A percentile compares a stretch with the other conserved stretches of the same genome.
Conservation (phyloP, 805 yeast genomes). For the Wickerhamomyces ciferrii region DNA sequence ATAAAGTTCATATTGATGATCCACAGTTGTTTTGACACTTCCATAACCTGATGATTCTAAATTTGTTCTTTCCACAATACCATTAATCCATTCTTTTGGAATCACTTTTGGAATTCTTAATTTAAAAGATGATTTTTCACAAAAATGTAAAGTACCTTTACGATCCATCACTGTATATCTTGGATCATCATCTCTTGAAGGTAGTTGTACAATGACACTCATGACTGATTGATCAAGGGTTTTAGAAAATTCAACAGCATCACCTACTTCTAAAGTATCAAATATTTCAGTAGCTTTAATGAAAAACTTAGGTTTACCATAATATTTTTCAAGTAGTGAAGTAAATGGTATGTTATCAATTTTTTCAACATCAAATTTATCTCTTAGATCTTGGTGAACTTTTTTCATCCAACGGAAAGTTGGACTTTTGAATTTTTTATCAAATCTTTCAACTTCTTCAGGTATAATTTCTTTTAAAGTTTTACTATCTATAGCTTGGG, state of each 20-base stretch:
- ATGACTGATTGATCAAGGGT: constrained; percentile 38
- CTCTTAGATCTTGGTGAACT: neutral
- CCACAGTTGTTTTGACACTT: constrained; percentile 25
- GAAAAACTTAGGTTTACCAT: neutral
- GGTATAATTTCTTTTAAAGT: neutral
- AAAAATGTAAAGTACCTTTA: constrained; percentile 52
- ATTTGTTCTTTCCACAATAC: constrained; percentile 15
- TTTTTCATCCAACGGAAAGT: neutral
- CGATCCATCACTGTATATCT: constrained; percentile 51
- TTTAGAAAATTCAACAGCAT: constrained; percentile 49
- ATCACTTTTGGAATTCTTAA: constrained; percentile 51
- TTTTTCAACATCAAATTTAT: neutral
- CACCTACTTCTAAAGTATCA: constrained; percentile 40
- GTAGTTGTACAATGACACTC: constrained; percentile 51
- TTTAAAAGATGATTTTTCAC: constrained; percentile 37
- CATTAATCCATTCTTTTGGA: constrained; percentile 30
- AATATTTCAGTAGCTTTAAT: constrained; percentile 9
- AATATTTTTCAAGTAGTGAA: neutral
- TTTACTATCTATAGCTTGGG: neutral
- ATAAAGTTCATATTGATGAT: constrained; percentile 19
- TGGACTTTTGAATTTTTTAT: neutral
- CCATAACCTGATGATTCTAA: constrained; percentile 16
- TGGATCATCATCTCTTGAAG: constrained; percentile 42
- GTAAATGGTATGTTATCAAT: neutral
- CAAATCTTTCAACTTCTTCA: neutral